Percentiles rank a stretch among this genome's conserved stretches.
Conservation (phyloP, 75 land plant genomes). For the Cupressus sempervirens region DNA sequence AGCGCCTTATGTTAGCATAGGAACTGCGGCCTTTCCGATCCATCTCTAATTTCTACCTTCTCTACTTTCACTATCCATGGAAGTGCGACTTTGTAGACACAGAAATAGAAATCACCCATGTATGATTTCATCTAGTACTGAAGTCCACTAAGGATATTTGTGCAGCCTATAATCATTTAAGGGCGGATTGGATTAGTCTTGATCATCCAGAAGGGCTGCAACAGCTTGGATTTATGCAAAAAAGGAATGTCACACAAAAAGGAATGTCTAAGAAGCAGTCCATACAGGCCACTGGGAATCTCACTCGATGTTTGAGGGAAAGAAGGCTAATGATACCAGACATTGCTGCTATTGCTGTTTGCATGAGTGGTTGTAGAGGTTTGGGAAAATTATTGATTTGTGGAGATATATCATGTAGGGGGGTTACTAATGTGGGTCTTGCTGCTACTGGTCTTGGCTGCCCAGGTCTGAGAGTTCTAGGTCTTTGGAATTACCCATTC, state of each 20-base stretch:
- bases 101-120: too few relatives aligned
- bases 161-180: background rate
- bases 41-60: background rate
- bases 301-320: constrained; percentile 39
- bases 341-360: constrained; percentile 37
- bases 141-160: too few relatives aligned
- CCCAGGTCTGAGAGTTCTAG: constrained; percentile 25
- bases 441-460: constrained; percentile 37
- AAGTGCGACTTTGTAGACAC: background rate
- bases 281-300: constrained; percentile 1
- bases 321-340: constrained; percentile 35
- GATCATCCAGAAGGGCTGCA: background rate
- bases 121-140: background rate
- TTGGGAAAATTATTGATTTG: constrained; percentile 32
- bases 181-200: background rate
- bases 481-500: constrained; percentile 41
- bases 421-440: constrained; percentile 38
- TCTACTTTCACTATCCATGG: background rate
- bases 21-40: background rate
- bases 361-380: constrained; percentile 27
- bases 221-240: constrained; percentile 5
- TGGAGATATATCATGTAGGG: constrained; percentile 8
- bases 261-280: constrained; percentile 6
- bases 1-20: background rate
- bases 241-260: background rate